Conservation (phyloP, 2,329 filamentous ascomycete genomes). For the Trichoderma sp. region DNA sequence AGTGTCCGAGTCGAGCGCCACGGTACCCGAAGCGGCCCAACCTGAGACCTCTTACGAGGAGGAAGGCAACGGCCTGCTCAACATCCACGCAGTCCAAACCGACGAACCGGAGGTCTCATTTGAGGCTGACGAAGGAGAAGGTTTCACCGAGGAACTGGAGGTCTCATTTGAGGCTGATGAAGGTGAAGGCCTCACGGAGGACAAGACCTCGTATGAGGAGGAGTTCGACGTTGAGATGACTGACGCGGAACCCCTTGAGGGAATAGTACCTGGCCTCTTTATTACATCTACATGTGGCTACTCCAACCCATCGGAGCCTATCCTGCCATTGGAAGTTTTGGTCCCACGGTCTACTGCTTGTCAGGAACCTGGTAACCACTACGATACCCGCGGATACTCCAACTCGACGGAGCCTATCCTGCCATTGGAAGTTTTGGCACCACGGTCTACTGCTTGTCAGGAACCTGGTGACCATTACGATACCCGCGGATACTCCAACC, state of each 20-base stretch:
- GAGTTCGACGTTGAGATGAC: slow-evolving; percentile 11
- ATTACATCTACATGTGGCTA: neutral
- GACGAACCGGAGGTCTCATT: slow-evolving; percentile 4
- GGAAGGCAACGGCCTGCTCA: slow-evolving; percentile 11
- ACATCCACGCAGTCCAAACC: neutral
- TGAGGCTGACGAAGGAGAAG: slow-evolving; percentile 8
- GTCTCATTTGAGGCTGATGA: neutral
- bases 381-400: slow-evolving; percentile 13
- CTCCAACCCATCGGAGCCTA: neutral
- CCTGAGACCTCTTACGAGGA: neutral
- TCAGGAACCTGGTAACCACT: neutral
- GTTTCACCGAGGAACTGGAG: slow-evolving; percentile 2
- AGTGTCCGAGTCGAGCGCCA: neutral
- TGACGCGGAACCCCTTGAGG: neutral
- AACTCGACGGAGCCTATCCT: neutral
- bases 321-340: slow-evolving; percentile 18
- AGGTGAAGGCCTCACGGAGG: slow-evolving; percentile 9
- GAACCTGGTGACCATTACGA: neutral
- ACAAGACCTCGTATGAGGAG: slow-evolving; percentile 12
- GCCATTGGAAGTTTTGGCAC: slow-evolving; percentile 15
- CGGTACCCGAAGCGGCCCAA: slow-evolving; percentile 13
- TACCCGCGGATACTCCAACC: slow-evolving; percentile 2
- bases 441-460: slow-evolving; percentile 7
- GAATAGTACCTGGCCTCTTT: slow-evolving; percentile 4
- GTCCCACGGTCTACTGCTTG: neutral